A percentile compares a stretch with the other conserved stretches of the same genome.
phyloP scores from a whole-genome alignment of 441 rosid genomes.

The Corymbia citriodora region DNA sequence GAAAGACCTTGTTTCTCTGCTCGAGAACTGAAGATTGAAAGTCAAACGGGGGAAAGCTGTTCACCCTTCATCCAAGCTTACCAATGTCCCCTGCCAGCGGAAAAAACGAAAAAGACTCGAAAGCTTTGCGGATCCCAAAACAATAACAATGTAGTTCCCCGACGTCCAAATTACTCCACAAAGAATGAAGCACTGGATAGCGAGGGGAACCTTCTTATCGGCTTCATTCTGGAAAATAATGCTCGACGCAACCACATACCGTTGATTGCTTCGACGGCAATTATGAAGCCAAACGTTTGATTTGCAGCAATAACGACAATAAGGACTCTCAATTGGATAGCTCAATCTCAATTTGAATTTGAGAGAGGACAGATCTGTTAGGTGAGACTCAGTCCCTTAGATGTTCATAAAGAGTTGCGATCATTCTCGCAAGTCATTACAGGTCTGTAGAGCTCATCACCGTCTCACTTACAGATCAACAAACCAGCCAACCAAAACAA shows the following conservation, averaged over 20 bases:
- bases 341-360: not conserved
- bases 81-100: not conserved
- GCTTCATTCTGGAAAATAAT: slow-evolving; percentile 4
- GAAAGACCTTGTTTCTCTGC: not conserved
- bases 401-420: slow-evolving; percentile 65
- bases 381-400: slow-evolving; percentile 80
- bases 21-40: not conserved
- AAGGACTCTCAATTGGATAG: not conserved
- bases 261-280: not conserved
- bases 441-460: slow-evolving; percentile 87
- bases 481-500: no score
- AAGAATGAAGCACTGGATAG: slow-evolving; percentile 18
- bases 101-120: not conserved
- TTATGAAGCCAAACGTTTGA: not conserved
- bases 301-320: not conserved
- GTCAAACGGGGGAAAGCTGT: not conserved
- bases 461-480: slow-evolving; percentile 1
- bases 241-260: not conserved
- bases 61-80: not conserved
- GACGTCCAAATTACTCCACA: slow-evolving; percentile 25
- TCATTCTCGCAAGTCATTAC: slow-evolving; percentile 82
- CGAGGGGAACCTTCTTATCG: slow-evolving; percentile 29
- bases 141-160: slow-evolving; percentile 19
- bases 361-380: not conserved
- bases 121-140: not conserved